phyloP scores from a whole-genome alignment of 2,329 filamentous ascomycete species.

The Phaeosphaeriaceae sp. region DNA sequence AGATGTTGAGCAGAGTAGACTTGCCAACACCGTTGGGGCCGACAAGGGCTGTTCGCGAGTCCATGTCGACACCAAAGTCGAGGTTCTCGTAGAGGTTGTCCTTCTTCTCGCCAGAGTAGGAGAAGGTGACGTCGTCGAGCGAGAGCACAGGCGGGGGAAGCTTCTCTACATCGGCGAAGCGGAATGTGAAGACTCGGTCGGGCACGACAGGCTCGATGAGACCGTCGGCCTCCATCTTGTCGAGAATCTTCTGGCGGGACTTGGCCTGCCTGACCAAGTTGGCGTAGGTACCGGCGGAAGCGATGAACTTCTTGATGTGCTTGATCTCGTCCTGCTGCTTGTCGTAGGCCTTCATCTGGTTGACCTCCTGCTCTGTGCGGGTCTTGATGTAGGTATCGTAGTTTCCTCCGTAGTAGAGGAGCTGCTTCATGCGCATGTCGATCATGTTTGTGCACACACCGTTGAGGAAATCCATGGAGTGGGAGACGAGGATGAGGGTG shows the following conservation, averaged over 20 bases:
- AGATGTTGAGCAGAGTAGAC: constrained; percentile 92
- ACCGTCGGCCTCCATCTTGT: constrained; percentile 99
- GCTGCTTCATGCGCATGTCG: constrained; percentile 89
- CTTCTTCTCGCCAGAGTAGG: constrained; percentile 86
- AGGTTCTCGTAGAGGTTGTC: constrained; percentile 97
- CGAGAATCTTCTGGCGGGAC: constrained; percentile 98
- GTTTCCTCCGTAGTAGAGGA: constrained; percentile 99
- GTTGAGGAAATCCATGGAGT: constrained; percentile 99
- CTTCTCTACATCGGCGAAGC: constrained; percentile 98
- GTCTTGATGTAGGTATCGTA: constrained; percentile 98
- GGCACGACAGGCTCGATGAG: constrained; percentile 90
- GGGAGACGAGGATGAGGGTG: constrained; percentile 93
- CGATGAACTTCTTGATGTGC: constrained; percentile 99
- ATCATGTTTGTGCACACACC: constrained; percentile 99
- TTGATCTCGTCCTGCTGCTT: constrained; percentile 99
- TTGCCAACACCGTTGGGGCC: constrained; percentile 99
- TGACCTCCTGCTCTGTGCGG: constrained; percentile 88
- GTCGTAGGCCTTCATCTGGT: constrained; percentile 98
- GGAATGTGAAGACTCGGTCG: constrained; percentile 94
- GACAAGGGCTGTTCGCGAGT: constrained; percentile 94
- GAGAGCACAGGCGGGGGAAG: constrained; percentile 96
- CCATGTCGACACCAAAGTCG: constrained; percentile 99
- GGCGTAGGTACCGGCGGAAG: constrained; percentile 98
- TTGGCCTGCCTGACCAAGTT: constrained; percentile 99
- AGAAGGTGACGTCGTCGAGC: constrained; percentile 97